Evolutionary conservation across 805 yeast species (phyloP).

Genomic region (Metschnikowia arizonensis): DNA sequence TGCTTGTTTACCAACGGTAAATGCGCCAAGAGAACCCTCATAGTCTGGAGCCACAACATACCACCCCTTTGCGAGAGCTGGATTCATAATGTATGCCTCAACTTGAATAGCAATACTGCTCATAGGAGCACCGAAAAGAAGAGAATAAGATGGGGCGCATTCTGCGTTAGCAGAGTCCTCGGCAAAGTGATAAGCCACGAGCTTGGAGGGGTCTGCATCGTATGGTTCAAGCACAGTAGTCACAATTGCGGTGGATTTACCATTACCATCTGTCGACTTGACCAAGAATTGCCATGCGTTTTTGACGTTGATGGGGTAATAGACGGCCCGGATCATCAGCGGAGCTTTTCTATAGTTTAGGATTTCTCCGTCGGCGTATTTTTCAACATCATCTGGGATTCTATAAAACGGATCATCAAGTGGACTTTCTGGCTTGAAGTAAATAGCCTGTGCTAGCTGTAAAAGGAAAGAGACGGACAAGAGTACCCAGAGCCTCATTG

Average conservation of each 20-base stretch:
- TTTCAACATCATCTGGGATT: constrained; percentile 7
- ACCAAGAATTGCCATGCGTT: constrained; percentile 24
- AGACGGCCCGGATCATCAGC: constrained; percentile 8
- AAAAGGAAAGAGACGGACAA: neutral
- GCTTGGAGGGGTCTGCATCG: constrained; percentile 22
- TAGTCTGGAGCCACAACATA: constrained; percentile 33
- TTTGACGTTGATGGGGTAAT: constrained; percentile 11
- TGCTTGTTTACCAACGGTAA: constrained; percentile 30
- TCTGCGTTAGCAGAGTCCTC: constrained; percentile 21
- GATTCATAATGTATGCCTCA: constrained; percentile 15
- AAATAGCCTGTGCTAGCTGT: neutral
- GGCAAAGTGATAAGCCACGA: constrained; percentile 20
- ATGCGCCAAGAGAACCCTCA: constrained; percentile 32
- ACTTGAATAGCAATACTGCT: constrained; percentile 16
- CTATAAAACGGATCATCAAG: constrained; percentile 10
- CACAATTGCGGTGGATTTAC: constrained; percentile 20
- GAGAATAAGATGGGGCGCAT: constrained; percentile 23
- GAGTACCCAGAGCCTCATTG: constrained; percentile 1
- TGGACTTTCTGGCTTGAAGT: constrained; percentile 7
- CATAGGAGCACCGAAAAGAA: constrained; percentile 15
- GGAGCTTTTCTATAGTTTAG: constrained; percentile 10
- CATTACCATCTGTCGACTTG: constrained; percentile 21
- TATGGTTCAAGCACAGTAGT: constrained; percentile 24
- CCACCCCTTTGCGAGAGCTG: constrained; percentile 27
- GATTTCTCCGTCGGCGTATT: constrained; percentile 11